These are phyloP conservation scores for Phytophthora macrochlamydospora DNA, from an alignment of 352 stramenopile species.

Conservation along the genomic window DNA sequence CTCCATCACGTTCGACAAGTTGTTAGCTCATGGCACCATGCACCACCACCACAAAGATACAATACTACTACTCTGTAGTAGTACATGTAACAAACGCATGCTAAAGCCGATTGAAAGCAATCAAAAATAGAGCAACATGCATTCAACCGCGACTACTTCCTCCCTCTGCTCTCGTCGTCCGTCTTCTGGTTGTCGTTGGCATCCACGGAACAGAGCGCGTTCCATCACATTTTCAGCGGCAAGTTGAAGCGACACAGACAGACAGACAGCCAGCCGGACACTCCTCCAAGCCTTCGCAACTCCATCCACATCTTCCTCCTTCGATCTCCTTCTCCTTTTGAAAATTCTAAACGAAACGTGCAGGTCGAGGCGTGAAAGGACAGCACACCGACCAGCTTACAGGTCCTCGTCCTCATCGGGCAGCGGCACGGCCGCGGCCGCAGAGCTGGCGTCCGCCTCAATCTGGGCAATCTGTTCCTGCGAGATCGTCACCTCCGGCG, in stretches of 20 bases:
- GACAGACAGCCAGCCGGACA: not conserved
- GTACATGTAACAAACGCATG: not conserved
- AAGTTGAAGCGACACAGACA: conserved; percentile 22
- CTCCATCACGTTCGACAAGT: not conserved
- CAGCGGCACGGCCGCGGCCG: conserved; percentile 91
- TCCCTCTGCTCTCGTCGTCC: conserved; percentile 36
- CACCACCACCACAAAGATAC: not conserved
- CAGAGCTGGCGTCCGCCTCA: conserved; percentile 92
- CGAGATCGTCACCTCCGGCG: conserved; percentile 97
- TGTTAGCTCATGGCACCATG: not conserved
- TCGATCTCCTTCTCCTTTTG: conserved; percentile 23
- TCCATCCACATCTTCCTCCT: conserved; percentile 24
- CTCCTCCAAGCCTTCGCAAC: conserved; percentile 1
- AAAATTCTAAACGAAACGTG: conserved; percentile 41
- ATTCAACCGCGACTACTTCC: conserved; percentile 49
- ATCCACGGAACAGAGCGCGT: conserved; percentile 25
- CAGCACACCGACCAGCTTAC: conserved; percentile 70
- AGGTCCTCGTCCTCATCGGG: conserved; percentile 98
- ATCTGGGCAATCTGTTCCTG: conserved; percentile 93
- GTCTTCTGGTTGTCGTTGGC: conserved; percentile 34
- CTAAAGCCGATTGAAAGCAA: conserved; percentile 23
- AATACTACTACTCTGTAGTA: not conserved
- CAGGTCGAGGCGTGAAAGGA: conserved; percentile 40
- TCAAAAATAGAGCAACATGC: conserved; percentile 52
- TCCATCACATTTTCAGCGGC: conserved; percentile 37